Conservation (phyloP, 2,329 filamentous ascomycete species). For the Botrytis paeoniae region DNA sequence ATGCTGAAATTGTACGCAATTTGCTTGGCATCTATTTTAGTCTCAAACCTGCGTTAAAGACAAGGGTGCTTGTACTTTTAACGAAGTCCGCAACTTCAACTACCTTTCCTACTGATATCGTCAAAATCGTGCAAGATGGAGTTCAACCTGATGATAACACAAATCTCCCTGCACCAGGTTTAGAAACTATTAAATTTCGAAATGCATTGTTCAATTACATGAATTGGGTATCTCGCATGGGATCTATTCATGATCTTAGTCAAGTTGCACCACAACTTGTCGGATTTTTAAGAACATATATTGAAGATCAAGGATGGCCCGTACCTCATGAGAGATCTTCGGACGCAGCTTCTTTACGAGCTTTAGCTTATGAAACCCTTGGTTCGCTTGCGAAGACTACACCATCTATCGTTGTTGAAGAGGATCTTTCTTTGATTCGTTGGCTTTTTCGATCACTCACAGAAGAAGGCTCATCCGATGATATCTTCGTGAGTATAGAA, state of each 20-base stretch:
- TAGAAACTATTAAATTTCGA: conserved; percentile 73
- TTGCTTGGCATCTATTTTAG: conserved; percentile 73
- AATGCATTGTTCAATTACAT: conserved; percentile 82
- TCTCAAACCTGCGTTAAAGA: conserved; percentile 70
- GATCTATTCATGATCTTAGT: conserved; percentile 57
- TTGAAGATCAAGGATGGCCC: conserved; percentile 83
- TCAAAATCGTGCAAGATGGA: conserved; percentile 65
- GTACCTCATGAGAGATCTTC: conserved; percentile 54
- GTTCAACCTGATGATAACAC: conserved; percentile 47
- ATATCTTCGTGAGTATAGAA: conserved; percentile 82
- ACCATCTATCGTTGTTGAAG: conserved; percentile 53
- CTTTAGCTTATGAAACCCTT: conserved; percentile 85
- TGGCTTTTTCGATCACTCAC: conserved; percentile 85
- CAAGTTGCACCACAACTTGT: conserved; percentile 68
- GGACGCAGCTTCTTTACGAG: conserved; percentile 66
- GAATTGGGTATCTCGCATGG: conserved; percentile 79
- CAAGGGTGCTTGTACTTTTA: conserved; percentile 71
- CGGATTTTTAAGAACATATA: conserved; percentile 66
- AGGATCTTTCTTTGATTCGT: conserved; percentile 53
- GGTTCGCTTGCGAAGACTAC: conserved; percentile 71
- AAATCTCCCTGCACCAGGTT: conserved; percentile 36
- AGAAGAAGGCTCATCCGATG: conserved; percentile 70
- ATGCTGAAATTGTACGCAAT: conserved; percentile 56
- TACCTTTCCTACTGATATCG: conserved; percentile 63
- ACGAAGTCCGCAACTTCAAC: conserved; percentile 75